Percentiles rank a stretch among this genome's conserved stretches.
phyloP scores from a whole-genome alignment of 768 basidiomycete species.

The Agrocybe pediades region DNA sequence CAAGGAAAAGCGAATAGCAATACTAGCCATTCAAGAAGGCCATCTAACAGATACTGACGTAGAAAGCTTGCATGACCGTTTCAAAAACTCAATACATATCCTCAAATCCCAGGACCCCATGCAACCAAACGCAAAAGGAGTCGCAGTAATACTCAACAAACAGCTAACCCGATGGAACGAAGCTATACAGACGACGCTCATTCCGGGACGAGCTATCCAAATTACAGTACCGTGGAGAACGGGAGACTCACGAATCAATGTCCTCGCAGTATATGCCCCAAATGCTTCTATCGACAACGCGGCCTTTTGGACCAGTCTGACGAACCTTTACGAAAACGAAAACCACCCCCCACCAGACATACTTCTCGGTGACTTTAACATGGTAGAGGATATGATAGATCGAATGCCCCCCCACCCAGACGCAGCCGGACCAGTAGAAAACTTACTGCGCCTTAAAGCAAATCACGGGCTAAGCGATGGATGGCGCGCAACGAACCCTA shows the following conservation, averaged over 20 bases:
- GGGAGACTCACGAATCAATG: slow-evolving; percentile 13
- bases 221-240: slow-evolving; percentile 18
- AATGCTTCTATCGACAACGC: slow-evolving; percentile 18
- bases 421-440: neutral
- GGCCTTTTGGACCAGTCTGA: slow-evolving; percentile 3
- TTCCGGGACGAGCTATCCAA: slow-evolving; percentile 28
- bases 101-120: slow-evolving; percentile 15
- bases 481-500: slow-evolving; percentile 30
- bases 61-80: slow-evolving; percentile 3
- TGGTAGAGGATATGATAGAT: slow-evolving; percentile 39
- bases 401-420: slow-evolving; percentile 28
- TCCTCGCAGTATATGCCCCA: slow-evolving; percentile 38
- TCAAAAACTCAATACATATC: slow-evolving; percentile 15
- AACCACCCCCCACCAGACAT: slow-evolving; percentile 25
- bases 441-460: slow-evolving; percentile 22
- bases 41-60: slow-evolving; percentile 25
- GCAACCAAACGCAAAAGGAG: slow-evolving; percentile 17
- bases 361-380: slow-evolving; percentile 43
- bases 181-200: slow-evolving; percentile 4
- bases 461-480: slow-evolving; percentile 25
- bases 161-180: slow-evolving; percentile 14
- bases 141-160: slow-evolving; percentile 37
- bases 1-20: slow-evolving; percentile 22
- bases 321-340: neutral
- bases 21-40: slow-evolving; percentile 31